A percentile compares a stretch with the other conserved stretches of the same genome.
phyloP scores from a whole-genome alignment of 805 yeast genomes.

The Zygoascus bituminiphila region DNA sequence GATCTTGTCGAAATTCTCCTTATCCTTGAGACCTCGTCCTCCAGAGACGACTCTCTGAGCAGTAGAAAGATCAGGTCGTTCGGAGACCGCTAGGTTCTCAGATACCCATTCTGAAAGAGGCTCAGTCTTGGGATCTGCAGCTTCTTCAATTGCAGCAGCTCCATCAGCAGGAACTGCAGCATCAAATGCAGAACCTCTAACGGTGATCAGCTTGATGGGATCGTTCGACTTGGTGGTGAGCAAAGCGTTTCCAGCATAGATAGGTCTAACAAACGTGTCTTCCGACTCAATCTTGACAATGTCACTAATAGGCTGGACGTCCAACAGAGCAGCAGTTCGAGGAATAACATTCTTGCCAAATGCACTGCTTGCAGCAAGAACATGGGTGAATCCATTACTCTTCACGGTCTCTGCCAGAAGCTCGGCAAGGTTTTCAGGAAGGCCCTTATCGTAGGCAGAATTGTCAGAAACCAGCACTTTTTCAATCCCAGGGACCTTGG shows the following conservation, averaged over 20 bases:
- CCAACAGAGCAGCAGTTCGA: conserved; percentile 74
- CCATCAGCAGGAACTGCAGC: conserved; percentile 36
- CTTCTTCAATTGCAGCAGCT: conserved; percentile 36
- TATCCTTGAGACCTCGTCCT: conserved; percentile 87
- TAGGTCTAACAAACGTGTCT: conserved; percentile 81
- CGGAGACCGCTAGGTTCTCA: conserved; percentile 65
- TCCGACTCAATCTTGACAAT: conserved; percentile 57
- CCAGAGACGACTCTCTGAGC: conserved; percentile 82
- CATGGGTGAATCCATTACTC: conserved; percentile 48
- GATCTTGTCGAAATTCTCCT: conserved; percentile 72
- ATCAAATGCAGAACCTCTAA: conserved; percentile 72
- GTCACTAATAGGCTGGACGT: conserved; percentile 83
- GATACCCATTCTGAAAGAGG: conserved; percentile 55
- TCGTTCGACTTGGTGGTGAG: conserved; percentile 72
- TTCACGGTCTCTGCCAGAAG: conserved; percentile 43
- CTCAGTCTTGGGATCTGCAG: conserved; percentile 28
- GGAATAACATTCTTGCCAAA: conserved; percentile 84
- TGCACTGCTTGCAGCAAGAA: conserved; percentile 75
- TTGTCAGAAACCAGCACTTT: conserved; percentile 54
- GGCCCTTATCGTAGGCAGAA: conserved; percentile 47
- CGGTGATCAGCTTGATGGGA: conserved; percentile 57
- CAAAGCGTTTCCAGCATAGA: conserved; percentile 91
- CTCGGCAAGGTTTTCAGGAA: conserved; percentile 81
- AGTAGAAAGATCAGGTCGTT: conserved; percentile 84
- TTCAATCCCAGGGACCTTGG: conserved; percentile 44